Percentiles rank a stretch among this genome's conserved stretches.
Evolutionary conservation across 305 asterid genomes (phyloP).

Genomic region (Rubia peregrina): DNA sequence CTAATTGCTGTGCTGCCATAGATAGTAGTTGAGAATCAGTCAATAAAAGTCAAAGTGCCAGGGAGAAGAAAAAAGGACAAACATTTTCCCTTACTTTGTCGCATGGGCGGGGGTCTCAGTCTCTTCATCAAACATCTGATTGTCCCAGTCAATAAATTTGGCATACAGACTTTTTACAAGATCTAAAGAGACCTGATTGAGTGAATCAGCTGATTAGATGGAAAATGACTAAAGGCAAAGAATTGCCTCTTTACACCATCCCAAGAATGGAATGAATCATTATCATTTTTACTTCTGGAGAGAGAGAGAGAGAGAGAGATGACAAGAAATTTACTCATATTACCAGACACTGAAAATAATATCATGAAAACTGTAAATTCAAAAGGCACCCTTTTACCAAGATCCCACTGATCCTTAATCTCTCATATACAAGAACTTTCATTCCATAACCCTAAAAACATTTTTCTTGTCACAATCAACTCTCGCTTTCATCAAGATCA

Average conservation of each 20-base stretch:
- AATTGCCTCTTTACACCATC: neutral
- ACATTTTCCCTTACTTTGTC: slow-evolving; percentile 59
- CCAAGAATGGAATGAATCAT: neutral
- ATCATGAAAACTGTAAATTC: neutral
- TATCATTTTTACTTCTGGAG: neutral
- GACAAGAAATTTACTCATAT: neutral
- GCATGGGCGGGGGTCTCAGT: slow-evolving; percentile 75
- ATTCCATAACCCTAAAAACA: neutral
- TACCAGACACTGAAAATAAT: neutral
- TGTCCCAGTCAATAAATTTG: slow-evolving; percentile 96
- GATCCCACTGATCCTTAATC: neutral
- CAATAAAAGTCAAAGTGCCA: slow-evolving; percentile 19
- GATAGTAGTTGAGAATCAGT: slow-evolving; percentile 29
- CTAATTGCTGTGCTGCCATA: slow-evolving; percentile 95
- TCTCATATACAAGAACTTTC: neutral
- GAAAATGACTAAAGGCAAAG: neutral
- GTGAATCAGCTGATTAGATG: slow-evolving; percentile 4
- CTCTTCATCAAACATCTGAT: slow-evolving; percentile 84
- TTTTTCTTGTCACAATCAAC: neutral
- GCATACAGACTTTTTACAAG: slow-evolving; percentile 94
- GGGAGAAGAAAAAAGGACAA: slow-evolving; percentile 17
- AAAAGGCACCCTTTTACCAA: neutral
- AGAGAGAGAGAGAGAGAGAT: neutral
- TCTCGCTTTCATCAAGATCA: neutral
- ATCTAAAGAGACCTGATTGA: slow-evolving; percentile 83